Base-by-base conservation (phyloP, 1,284 basidiomycete species). In the Boletus smithii region DNA sequence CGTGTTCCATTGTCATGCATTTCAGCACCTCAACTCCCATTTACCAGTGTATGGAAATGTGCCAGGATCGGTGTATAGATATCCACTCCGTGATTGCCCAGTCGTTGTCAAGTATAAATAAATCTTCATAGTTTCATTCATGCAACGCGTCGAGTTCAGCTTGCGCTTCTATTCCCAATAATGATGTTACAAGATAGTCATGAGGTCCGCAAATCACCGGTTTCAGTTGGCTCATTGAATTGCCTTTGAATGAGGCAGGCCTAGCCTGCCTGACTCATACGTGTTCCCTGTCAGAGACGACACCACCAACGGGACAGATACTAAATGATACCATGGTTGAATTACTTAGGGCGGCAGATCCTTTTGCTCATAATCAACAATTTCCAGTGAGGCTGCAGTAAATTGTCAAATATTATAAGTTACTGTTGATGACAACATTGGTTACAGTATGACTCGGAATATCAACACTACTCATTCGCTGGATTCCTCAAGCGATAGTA, bases 1-100 rank as follows among this genome's bases (percentile, higher is more conserved):
- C 20, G 40, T 26, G 11, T 33, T 46, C 22, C n/a, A 16, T 29
- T 42, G 8, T 16, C 27, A 4, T 40, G 8, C 3, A 18, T 24
- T 14, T 34, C 27, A 30, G 20, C 14, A 9, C n/a, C 39, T 48
- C 14, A 46, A 24, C 17, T 23, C 9, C 29, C 34, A 17, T 50
- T 53, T 53, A 29, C n/a, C 42, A 90, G 86, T 82, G 81, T 49
- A 77, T 87, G 67, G 76, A 83, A 42, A 65, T 69, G 33, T 89
- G 85, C 62, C 76, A 85, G 58, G 77, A 79, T 50, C 73, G 78
- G 44, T 90, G 85, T 64, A 73, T 69, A 43, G 84, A 89, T 54
- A 81, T 91, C 20, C 89, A 92, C 63, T 72, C 77, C 23, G 77
- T 89, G 34, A 80, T 87, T 29, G 81, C 83, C 11, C 81, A 88